Evolutionary conservation across 768 basidiomycete genomes (phyloP).

Genomic region (Russula dissimulans): DNA sequence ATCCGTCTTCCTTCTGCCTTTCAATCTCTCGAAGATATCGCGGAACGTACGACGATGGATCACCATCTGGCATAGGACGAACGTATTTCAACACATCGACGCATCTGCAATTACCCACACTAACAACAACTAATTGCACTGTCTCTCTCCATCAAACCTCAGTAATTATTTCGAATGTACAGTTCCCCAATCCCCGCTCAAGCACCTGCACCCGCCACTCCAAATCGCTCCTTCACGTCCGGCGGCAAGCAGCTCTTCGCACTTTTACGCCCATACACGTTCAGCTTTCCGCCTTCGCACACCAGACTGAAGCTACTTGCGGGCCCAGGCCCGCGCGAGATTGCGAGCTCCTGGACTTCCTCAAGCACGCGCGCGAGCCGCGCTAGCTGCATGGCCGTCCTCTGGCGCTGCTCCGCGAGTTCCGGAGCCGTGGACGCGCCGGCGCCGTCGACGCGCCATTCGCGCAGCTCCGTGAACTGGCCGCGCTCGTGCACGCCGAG

Average conservation of each 20-base stretch:
- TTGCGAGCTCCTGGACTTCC: slow-evolving; percentile 11
- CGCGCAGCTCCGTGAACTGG: slow-evolving; percentile 40
- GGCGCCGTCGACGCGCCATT: slow-evolving; percentile 26
- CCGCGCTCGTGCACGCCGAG: slow-evolving; percentile 51
- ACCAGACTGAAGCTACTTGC: slow-evolving; percentile 4
- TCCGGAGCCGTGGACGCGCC: not conserved
- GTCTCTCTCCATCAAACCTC: too few relatives aligned
- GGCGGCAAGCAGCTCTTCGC: slow-evolving; percentile 3
- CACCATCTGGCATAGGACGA: too few relatives aligned
- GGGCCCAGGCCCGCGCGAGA: slow-evolving; percentile 7
- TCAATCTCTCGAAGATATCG: too few relatives aligned
- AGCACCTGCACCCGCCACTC: not conserved
- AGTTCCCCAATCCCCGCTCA: not conserved
- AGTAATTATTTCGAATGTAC: too few relatives aligned
- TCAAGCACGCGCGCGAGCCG: slow-evolving; percentile 11
- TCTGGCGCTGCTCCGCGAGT: not conserved
- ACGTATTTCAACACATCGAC: too few relatives aligned
- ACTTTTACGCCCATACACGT: not conserved
- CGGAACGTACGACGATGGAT: too few relatives aligned
- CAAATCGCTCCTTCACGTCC: slow-evolving; percentile 2
- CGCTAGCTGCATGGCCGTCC: not conserved
- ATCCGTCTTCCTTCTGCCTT: too few relatives aligned
- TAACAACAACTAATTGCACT: too few relatives aligned
- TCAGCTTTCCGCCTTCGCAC: not conserved
- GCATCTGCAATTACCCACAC: too few relatives aligned